Base-by-base conservation (phyloP, 371 early-diverging fungal species). In the Caulochytrium protostelioides region DNA sequence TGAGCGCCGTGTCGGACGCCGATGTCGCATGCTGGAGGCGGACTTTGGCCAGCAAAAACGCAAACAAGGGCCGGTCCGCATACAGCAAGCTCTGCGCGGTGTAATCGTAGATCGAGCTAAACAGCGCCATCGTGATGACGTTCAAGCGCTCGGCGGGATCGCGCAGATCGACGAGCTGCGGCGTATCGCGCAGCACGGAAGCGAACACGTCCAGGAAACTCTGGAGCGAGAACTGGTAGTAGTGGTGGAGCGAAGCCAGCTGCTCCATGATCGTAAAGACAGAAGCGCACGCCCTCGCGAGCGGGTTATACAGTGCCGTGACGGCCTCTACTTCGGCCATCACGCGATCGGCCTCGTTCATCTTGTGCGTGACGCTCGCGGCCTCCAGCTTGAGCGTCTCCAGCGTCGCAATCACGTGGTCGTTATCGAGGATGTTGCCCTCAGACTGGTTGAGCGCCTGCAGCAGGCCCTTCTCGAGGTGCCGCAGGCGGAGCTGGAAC, bases 171-270 rank as follows among this genome's bases (percentile, higher is more conserved):
- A 65, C 57, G 35, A 87, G 62, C 19, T 67, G 65, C n/a, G n/a
- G n/a, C n/a, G n/a, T 85, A 15, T 70, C 63, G 46, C 79, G 78
- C 6, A 97, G 62, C 0, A 85, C 76, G 43, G 55, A 70, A 44
- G 79, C 63, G 66, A 97, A 94, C 37, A 94, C 86, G 34, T 81
- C 77, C 39, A 81, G 70, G 57, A 95, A 97, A 59, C 85, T 92
- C 44, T 83, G 85, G 28, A 97, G 73, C 15, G 97, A 89, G 64
- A 97, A 91, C 55, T 92, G 92, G 51, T 97, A 97, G 57, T 89
- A 91, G 54, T 82, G 77, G 41, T 94, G 67, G 30, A 95, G 50
- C 33, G 67, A 50, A 37, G 79, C 65, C 33, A 97, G 67, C 44
- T 89, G 89, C 41, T 97, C 97, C 70, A 95, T 76, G 22, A 76